These are phyloP conservation scores for Amesomyces nigricolor DNA, from an alignment of 2,329 filamentous ascomycete genomes.

Conservation along the genomic window DNA sequence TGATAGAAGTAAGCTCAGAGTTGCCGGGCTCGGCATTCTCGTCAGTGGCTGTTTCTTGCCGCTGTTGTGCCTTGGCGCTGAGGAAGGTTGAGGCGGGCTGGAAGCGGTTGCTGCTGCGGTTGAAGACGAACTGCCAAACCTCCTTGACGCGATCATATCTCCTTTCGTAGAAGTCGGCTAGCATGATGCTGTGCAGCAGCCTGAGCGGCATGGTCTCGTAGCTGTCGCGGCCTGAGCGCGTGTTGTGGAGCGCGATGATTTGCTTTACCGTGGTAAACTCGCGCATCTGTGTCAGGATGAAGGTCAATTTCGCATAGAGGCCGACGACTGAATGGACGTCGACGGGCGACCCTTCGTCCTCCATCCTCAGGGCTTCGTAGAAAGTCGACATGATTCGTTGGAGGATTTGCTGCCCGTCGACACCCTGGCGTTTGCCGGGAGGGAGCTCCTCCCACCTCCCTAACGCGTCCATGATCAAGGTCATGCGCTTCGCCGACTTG, in stretches of 20 bases:
- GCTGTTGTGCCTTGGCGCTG: neutral
- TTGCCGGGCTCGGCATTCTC: neutral
- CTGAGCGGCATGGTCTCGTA: conserved; percentile 51
- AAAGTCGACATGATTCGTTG: conserved; percentile 34
- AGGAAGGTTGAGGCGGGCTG: conserved; percentile 21
- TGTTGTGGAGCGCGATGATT: conserved; percentile 45
- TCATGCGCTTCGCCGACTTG: conserved; percentile 39
- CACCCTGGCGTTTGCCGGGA: conserved; percentile 13
- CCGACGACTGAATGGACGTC: conserved; percentile 23
- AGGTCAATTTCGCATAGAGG: conserved; percentile 39
- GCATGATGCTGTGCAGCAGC: conserved; percentile 63
- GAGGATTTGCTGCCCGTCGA: conserved; percentile 27
- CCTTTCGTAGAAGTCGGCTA: conserved; percentile 51
- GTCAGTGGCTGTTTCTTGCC: conserved; percentile 23
- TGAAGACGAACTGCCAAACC: conserved; percentile 60
- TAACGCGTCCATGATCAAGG: conserved; percentile 40
- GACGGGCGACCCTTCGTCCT: conserved; percentile 10
- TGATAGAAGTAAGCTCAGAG: conserved; percentile 27
- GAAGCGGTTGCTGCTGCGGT: conserved; percentile 43
- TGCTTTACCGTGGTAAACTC: conserved; percentile 36
- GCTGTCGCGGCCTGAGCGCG: conserved; percentile 36
- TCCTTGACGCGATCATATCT: conserved; percentile 56
- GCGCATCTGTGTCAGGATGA: conserved; percentile 38
- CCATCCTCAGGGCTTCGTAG: conserved; percentile 28
- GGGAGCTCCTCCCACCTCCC: conserved; percentile 32